Evolutionary conservation across 1,284 basidiomycete species (phyloP), one percentile per base, ranked within the genome.

Genomic region (Cutaneotrichosporon mucoides): DNA sequence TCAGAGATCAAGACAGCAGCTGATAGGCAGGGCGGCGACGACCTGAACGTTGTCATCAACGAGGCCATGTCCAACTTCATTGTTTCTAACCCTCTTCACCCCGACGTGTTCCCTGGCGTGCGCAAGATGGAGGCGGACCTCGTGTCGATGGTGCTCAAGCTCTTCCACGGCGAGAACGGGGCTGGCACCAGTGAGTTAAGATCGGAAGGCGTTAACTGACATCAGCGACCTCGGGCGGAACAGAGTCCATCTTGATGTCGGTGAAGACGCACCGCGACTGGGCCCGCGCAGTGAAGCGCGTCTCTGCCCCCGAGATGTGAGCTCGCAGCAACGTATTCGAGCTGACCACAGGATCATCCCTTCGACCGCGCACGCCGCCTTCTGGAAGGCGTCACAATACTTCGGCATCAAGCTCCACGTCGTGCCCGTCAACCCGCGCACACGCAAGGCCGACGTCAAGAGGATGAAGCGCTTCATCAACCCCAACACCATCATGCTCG

Each of bases 41-140:
- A 93, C 52, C 80, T 94, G 66, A 85, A 86, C 60, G 60, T 62
- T 7, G 66, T 80, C 47, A 80, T 79, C 67, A 69, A 64, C 48
- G 71, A 78, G 15, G 79, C 80, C 7, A 78, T 79, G 61, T 70
- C 71, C 37, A 72, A 70, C 61, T 81, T 79, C 55, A 59, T 77
- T 35, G 65, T 76, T 8, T 66, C 90, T 35, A 98, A 98, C 70
- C 94, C 95, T 1, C 82, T 98, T 2, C 95, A 98, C 71, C 93
- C 95, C 0, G 93, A 96, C 64, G 88, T 96, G 40, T 98, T 99
- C 80, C 94, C 95, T 0, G 80, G 82, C 0, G 81, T 98, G 5
- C 84, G 95, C 53, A 94, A 96, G 79, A 99, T 99, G 95, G 95
- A 99, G 73, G 89, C 93, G 7, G 94, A 98, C 74, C 85, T 98